A percentile compares a stretch with the other conserved stretches of the same genome.
Evolutionary conservation across 2,329 filamentous ascomycete species (phyloP).

Genomic region (Dothistroma pini): DNA sequence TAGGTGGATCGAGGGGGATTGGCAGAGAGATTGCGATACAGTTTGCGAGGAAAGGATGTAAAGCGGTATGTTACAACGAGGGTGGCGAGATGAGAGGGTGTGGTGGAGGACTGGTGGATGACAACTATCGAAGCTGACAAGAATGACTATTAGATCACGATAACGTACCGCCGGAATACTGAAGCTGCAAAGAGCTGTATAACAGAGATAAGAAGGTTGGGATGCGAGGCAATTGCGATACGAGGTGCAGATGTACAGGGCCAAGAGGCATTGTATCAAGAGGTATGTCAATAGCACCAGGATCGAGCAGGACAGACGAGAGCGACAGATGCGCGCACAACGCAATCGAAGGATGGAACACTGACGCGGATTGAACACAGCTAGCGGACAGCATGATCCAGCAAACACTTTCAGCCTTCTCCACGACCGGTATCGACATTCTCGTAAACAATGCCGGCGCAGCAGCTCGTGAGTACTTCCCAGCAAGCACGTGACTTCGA

Average conservation of each 20-base stretch:
- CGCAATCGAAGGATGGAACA: background rate
- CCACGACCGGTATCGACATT: constrained; percentile 38
- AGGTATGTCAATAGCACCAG: background rate
- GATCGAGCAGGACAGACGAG: background rate
- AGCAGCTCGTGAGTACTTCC: constrained; percentile 17
- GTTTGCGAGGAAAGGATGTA: constrained; percentile 47
- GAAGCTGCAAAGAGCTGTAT: constrained; percentile 15
- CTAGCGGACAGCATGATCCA: constrained; percentile 9
- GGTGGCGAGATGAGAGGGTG: background rate
- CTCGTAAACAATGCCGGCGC: constrained; percentile 41
- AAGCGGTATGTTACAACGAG: constrained; percentile 20
- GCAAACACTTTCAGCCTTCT: constrained; percentile 7
- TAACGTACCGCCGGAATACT: constrained; percentile 34
- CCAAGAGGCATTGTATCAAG: background rate
- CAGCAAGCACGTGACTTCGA: background rate
- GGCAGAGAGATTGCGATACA: constrained; percentile 48
- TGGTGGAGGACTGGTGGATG: background rate
- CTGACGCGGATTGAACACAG: background rate
- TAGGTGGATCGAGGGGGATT: constrained; percentile 48
- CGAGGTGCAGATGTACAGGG: constrained; percentile 38
- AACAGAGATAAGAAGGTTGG: constrained; percentile 31
- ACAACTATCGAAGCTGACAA: background rate
- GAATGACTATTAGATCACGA: constrained; percentile 27
- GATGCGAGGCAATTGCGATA: constrained; percentile 36
- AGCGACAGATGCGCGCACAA: too few relatives aligned